phyloP scores from a whole-genome alignment of 371 early-diverging fungal genomes.

The Cokeromyces recurvatus region DNA sequence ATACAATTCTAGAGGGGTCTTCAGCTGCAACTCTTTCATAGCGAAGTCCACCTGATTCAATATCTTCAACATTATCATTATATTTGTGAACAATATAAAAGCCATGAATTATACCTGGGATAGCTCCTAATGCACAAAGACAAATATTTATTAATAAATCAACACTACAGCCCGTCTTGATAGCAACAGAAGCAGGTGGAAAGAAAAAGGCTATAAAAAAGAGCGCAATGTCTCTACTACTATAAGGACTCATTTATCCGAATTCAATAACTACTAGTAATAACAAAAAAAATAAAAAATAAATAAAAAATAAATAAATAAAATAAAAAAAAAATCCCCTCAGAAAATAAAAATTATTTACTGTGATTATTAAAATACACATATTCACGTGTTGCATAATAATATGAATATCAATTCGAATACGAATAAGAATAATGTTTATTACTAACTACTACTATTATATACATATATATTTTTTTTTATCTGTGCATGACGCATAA shows the following conservation, averaged over 20 bases:
- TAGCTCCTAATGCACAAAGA: constrained; percentile 57
- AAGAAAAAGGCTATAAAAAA: constrained; percentile 65
- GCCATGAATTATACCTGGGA: constrained; percentile 49
- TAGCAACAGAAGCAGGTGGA: constrained; percentile 66
- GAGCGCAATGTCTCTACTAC: constrained; percentile 49
- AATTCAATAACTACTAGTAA: too few species aligned
- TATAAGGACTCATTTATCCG: constrained; percentile 44
- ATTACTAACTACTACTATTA: too few species aligned
- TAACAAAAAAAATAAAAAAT: neutral
- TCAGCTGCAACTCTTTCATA: constrained; percentile 35
- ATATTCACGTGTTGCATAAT: too few species aligned
- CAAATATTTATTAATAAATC: constrained; percentile 68
- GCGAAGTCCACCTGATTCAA: constrained; percentile 39
- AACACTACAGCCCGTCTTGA: constrained; percentile 58
- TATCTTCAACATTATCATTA: constrained; percentile 39
- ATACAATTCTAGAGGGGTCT: constrained; percentile 26
- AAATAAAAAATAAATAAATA: constrained; percentile 2
- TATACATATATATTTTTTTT: too few species aligned
- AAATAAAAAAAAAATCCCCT: constrained; percentile 2
- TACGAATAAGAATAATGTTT: too few species aligned
- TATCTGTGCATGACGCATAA: too few species aligned
- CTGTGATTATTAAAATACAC: too few species aligned
- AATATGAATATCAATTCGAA: too few species aligned
- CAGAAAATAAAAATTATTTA: neutral
- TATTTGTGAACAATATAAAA: constrained; percentile 50